Base-by-base conservation (phyloP, 2,329 filamentous ascomycete genomes). In the Phialophora macrospora region DNA sequence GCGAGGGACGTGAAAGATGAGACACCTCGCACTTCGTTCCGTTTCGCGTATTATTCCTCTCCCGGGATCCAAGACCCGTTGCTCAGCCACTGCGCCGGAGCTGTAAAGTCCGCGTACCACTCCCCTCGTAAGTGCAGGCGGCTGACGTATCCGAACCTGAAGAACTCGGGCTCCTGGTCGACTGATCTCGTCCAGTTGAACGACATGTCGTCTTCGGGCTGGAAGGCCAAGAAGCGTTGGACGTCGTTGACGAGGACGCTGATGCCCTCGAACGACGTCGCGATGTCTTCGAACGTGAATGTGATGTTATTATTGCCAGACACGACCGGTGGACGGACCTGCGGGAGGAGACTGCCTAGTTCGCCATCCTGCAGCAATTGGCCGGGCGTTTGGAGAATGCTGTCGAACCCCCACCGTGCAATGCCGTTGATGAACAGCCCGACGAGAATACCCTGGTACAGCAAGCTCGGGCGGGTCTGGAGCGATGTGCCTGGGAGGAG, bases 341-440 rank as follows among this genome's bases (percentile, higher is more conserved):
- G 14, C 8, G 66, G 69, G 9, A 64, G 52, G 7, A 63, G 11
- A 51, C 68, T 67, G 24, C 64, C 68, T 2, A 68, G 46, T 20
- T 60, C 57, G 46, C 26, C 57, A 38, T 76, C 77, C 38, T 76
- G 74, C 12, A 79, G 75, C 32, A 88, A 73, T 22, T 81, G 80
- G 1, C 75, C 80, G 1, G 84, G 82, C 0, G 86, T 87, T 71
- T 88, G 81, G 0, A 88, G 78, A 63, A 88, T 85, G 60, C 78
- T 81, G 69, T 83, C 86, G 72, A 87, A 88, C 2, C 85, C 86
- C 86, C 86, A 88, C n/a, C 86, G 79, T 2, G 86, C 86, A 60
- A 86, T 82, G 32, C 86, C 86, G 72, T 88, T 88, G 77, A 88
- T 84, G 75, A 88, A 88, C 0, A 88, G 76, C 0, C 86, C 86